A percentile compares a stretch with the other conserved stretches of the same genome.
Conservation (phyloP, 2,329 filamentous ascomycete genomes). For the Thelonectria olida region DNA sequence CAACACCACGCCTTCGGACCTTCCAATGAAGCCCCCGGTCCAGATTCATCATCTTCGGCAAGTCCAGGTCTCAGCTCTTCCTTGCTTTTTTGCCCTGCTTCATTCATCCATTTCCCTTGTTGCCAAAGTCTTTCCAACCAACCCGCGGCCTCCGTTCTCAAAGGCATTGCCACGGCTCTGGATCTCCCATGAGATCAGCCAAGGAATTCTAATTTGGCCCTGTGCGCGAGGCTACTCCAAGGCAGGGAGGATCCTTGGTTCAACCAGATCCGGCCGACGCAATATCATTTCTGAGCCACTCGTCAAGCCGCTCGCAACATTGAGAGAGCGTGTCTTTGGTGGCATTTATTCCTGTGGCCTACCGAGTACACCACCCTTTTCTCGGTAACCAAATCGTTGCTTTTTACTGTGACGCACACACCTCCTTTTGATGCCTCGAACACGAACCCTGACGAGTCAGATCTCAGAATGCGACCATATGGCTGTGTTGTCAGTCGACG, state of each 20-base stretch:
- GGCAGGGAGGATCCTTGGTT: not conserved
- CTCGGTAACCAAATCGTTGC: conserved; percentile 3
- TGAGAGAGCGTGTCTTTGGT: not conserved
- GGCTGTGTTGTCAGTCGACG: not conserved
- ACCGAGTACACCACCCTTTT: no score
- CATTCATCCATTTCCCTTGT: not conserved
- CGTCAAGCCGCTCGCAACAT: not conserved
- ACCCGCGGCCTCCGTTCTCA: not conserved
- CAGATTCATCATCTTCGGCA: not conserved
- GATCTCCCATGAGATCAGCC: not conserved
- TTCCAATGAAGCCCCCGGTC: not conserved
- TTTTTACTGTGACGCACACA: conserved; percentile 3
- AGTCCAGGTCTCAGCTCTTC: not conserved
- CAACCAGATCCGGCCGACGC: not conserved
- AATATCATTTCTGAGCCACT: not conserved
- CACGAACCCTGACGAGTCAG: not conserved
- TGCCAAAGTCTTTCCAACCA: not conserved
- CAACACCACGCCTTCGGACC: not conserved
- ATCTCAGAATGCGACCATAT: not conserved
- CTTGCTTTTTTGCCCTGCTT: not conserved
- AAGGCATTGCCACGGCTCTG: not conserved
- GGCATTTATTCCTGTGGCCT: no score
- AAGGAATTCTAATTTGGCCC: not conserved
- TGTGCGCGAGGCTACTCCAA: not conserved
- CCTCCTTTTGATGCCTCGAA: not conserved